Conservation (phyloP, 2,329 filamentous ascomycete species). For the Microdochium trichocladiopsis region DNA sequence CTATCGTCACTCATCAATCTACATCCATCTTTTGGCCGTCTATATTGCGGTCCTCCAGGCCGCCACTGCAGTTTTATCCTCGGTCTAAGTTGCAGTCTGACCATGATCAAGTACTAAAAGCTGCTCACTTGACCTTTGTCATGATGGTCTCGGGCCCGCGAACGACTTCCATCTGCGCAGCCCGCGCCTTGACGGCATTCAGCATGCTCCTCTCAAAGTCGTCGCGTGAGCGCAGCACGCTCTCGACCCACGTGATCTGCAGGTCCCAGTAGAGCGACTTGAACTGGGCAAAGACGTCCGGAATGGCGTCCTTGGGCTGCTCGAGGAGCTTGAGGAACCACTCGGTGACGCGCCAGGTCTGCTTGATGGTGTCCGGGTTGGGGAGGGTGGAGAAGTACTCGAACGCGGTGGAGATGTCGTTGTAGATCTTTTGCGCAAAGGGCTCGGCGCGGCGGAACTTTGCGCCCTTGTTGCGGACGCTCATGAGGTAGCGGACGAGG, state of each 20-base stretch:
- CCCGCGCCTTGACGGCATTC: constrained; percentile 77
- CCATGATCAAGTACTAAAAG: neutral
- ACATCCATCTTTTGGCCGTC: constrained; percentile 4
- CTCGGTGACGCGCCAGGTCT: constrained; percentile 89
- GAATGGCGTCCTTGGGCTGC: constrained; percentile 64
- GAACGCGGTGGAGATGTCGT: constrained; percentile 86
- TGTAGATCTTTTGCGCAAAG: constrained; percentile 87
- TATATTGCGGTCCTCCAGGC: too few relatives aligned
- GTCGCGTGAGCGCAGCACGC: constrained; percentile 76
- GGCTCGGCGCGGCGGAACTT: constrained; percentile 83
- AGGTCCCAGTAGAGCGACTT: constrained; percentile 89
- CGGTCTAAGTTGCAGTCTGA: too few relatives aligned
- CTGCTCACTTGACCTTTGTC: constrained; percentile 70
- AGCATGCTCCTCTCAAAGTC: constrained; percentile 92
- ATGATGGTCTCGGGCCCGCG: constrained; percentile 88
- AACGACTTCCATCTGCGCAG: constrained; percentile 77
- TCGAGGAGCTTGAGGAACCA: constrained; percentile 74
- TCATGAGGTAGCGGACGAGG: constrained; percentile 74
- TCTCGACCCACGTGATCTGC: constrained; percentile 92
- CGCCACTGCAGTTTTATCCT: too few relatives aligned
- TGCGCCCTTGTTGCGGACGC: constrained; percentile 82
- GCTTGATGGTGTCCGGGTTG: constrained; percentile 70
- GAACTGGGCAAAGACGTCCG: constrained; percentile 74
- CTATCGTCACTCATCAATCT: neutral
- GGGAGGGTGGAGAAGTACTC: constrained; percentile 74